Evolutionary conservation across 148 eudicot species (phyloP), one percentile per base, ranked within the genome.

Genomic region (Agrostemma githago): DNA sequence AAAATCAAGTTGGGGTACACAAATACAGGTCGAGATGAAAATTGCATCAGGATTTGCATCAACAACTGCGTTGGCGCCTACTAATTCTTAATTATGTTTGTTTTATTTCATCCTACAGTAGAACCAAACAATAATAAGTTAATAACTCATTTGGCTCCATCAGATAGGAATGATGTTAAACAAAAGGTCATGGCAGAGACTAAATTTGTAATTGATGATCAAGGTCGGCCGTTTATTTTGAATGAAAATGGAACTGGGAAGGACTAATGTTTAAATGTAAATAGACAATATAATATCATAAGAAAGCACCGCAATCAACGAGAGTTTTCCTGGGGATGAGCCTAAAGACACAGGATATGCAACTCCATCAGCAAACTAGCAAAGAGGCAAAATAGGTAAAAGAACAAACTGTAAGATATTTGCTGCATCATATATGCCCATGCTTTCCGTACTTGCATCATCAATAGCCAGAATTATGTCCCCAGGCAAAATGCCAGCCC

Each of bases 361-460:
- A 75, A 60, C 66, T 40, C 10, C 46, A 68, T 61, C 42, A 69
- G 39, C 8, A 79, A 44, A 75, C 60, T 20, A 76, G 56, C 16
- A 76, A 69, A 41, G 57, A 48, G 40, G 72, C 10, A 40, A 51
- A n/a, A 37, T 26, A 60, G 60, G 77, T 11, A 66, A 66, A 70
- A 74, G 69, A 77, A 88, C 89, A 81, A 75, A 95, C 99, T 95
- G 99, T 83, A 95, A 88, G 72, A 77, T 87, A 40, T 95, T 92
- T 51, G 99, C 97, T 71, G 99, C 99, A 81, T 95, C 99, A 80
- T 95, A 95, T 75, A 95, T 90, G 76, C 82, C 84, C 99, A 95
- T 88, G 81, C 68, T 85, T 19, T 89, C 88, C 59, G 99, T 89
- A 74, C 81, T 88, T n/a, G 82, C 66, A 76, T 84, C 85, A 78